Percentiles rank a stretch among this genome's conserved stretches.
Evolutionary conservation across 1,139 yeast genomes (phyloP).

Genomic region (Insectozyma bohioensis): DNA sequence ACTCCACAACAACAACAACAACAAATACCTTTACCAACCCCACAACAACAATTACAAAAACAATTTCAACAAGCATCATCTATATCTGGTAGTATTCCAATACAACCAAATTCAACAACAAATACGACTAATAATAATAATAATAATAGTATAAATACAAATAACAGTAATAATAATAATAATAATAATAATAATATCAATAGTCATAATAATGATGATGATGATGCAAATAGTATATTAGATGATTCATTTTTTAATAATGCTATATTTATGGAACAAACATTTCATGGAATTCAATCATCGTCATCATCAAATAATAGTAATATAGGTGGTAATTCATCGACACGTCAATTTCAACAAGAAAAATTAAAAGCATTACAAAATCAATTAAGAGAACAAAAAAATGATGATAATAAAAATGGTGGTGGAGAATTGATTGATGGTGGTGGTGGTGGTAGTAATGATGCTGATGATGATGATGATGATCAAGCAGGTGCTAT

Average conservation of each 20-base stretch:
- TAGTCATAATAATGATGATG: not conserved
- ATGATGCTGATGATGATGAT: slow-evolving; percentile 9
- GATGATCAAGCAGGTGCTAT: slow-evolving; percentile 12
- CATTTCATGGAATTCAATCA: slow-evolving; percentile 12
- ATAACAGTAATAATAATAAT: too few species aligned
- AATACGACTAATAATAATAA: too few species aligned
- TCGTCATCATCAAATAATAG: slow-evolving; percentile 13
- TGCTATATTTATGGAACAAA: too few species aligned
- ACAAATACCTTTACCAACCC: not conserved
- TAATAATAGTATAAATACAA: too few species aligned
- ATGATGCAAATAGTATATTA: slow-evolving; percentile 3
- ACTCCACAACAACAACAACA: slow-evolving; percentile 12
- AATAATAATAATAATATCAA: not conserved
- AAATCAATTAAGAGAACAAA: not conserved
- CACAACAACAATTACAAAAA: not conserved
- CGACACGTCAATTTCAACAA: too few species aligned
- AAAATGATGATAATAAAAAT: too few species aligned
- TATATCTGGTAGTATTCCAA: not conserved
- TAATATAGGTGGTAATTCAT: too few species aligned
- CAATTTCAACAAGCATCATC: slow-evolving; percentile 9
- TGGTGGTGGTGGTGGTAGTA: too few species aligned
- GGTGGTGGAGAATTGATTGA: slow-evolving; percentile 2
- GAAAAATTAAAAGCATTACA: not conserved
- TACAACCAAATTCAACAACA: slow-evolving; percentile 2
- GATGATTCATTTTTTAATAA: slow-evolving; percentile 8